Evolutionary conservation across 1,139 yeast species (phyloP), one percentile per base, ranked within the genome.

Genomic region (Candida sojae): DNA sequence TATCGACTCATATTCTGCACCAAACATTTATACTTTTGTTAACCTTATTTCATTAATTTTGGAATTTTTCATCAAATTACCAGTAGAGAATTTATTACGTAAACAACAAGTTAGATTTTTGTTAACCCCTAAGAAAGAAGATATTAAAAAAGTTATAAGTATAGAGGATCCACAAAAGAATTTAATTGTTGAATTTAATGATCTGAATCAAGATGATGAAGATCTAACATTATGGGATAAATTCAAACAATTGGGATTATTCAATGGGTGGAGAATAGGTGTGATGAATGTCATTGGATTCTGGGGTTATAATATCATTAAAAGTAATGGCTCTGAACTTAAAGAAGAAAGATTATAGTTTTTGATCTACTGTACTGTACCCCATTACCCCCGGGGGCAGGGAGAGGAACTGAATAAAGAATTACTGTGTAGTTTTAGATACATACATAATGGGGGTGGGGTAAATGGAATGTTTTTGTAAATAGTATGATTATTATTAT

Each of bases 241-340:
- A 29, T 47, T 66, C 13, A 57, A 50, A 62, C 72, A 53, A 35
- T 57, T 71, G 48, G 75, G 76, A 1, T 72, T 91, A 47, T 91
- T 89, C 75, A 81, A 92, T 57, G 98, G 98, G 41, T 93, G 98
- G 97, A 80, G 91, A 64, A 84, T 90, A 36, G 95, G 96, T 13
- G 75, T 88, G 11, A 66, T 89, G 56, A 90, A 93, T 53, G 80
- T 88, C 9, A 66, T 88, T 47, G 93, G 96, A 21, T 86, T 85
- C 50, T 91, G 96, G 88, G 93, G 96, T 5, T 82, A 90, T 55
- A 80, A 81, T 44, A 76, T 89, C 42, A 61, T 86, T 53, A 77
- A 80, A 52, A 79, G 79, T 54, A 81, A 79, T 49, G 61, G 84
- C 64, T 55, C 76, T 58, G 63, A 75, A 58, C 52, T 68, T 62